phyloP scores from a whole-genome alignment of 1,284 basidiomycete species.

The Peniophora sp. region DNA sequence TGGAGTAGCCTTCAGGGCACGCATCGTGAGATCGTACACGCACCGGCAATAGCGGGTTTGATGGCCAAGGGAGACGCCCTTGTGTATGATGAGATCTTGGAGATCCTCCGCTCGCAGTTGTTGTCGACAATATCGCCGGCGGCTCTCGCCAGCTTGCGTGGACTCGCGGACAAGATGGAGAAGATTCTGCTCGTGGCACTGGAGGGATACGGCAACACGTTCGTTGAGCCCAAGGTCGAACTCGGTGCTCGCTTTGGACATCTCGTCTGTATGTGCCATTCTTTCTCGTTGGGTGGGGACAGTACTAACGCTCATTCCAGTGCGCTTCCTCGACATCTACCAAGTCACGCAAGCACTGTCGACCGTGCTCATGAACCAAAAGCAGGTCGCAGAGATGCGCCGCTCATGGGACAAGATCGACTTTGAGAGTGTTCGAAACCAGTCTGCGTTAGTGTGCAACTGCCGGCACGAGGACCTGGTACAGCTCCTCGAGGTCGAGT shows the following conservation, averaged over 20 bases:
- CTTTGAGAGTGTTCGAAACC: conserved; percentile 84
- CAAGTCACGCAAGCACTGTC: conserved; percentile 82
- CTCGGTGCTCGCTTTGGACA: conserved; percentile 83
- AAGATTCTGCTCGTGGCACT: conserved; percentile 76
- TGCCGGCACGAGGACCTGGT: conserved; percentile 83
- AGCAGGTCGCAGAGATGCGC: conserved; percentile 78
- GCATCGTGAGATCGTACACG: conserved; percentile 79
- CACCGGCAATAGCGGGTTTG: conserved; percentile 76
- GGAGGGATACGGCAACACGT: conserved; percentile 79
- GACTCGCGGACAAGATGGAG: conserved; percentile 86
- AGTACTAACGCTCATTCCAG: conserved; percentile 28
- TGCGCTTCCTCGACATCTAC: conserved; percentile 83
- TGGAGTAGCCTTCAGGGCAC: conserved; percentile 68
- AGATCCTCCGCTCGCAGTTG: conserved; percentile 76
- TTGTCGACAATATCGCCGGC: conserved; percentile 65
- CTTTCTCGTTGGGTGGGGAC: conserved; percentile 2
- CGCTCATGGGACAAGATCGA: conserved; percentile 81
- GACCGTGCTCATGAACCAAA: conserved; percentile 78
- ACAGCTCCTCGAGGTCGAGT: conserved; percentile 78
- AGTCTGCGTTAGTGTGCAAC: conserved; percentile 85
- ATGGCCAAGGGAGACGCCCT: conserved; percentile 86
- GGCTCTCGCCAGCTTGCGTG: conserved; percentile 63
- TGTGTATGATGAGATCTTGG: conserved; percentile 84
- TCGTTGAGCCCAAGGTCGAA: conserved; percentile 85
- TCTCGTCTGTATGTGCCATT: conserved; percentile 55